These are phyloP conservation scores for Agaricus blazei DNA, from an alignment of 768 basidiomycete genomes.

Conservation along the genomic window DNA sequence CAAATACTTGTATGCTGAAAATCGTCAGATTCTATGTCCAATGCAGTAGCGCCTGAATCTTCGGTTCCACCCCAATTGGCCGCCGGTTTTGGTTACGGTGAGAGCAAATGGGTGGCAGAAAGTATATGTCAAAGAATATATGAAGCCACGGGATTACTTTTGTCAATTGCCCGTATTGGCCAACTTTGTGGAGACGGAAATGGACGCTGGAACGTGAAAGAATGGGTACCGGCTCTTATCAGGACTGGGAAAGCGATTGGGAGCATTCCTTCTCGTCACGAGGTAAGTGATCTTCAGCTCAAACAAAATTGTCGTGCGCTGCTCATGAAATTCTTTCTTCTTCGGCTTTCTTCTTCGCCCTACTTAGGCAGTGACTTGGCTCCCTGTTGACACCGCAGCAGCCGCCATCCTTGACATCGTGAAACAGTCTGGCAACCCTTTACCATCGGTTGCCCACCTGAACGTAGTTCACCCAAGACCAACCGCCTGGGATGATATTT, in stretches of 20 bases:
- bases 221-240: constrained; percentile 34
- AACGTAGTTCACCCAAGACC: background rate
- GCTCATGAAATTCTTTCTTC: no score
- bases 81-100: constrained; percentile 2
- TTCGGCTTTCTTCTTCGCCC: no score
- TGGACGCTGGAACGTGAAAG: constrained; percentile 36
- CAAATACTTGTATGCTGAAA: background rate
- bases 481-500: background rate
- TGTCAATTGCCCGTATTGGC: constrained; percentile 32
- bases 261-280: background rate
- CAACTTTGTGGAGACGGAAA: constrained; percentile 37
- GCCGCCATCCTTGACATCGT: background rate
- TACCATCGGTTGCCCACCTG: background rate
- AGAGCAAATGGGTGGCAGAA: constrained; percentile 9
- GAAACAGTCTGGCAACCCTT: background rate
- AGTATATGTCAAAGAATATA: background rate
- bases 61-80: background rate
- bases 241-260: background rate
- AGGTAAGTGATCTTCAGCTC: background rate
- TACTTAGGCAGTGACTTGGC: background rate
- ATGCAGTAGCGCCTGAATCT: background rate
- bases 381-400: background rate
- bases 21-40: background rate
- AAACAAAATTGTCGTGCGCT: no score
- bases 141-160: background rate